phyloP scores from a whole-genome alignment of 495 filamentous ascomycete species.

The Lasiosphaeriaceae sp. region DNA sequence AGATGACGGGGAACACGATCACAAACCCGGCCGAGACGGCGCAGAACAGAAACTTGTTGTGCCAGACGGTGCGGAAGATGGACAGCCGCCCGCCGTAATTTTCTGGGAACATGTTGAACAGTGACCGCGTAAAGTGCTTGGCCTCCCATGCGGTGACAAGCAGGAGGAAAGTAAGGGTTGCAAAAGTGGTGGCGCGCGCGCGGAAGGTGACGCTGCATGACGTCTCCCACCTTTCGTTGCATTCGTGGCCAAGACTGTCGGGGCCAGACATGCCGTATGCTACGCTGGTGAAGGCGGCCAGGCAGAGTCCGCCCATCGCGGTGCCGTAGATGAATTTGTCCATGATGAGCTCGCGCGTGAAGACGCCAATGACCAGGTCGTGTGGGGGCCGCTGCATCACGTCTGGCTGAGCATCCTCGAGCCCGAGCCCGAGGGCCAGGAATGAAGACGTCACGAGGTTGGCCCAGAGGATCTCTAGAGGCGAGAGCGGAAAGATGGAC shows the following conservation, averaged over 20 bases:
- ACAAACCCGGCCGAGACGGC: constrained; percentile 65
- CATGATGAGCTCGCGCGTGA: constrained; percentile 61
- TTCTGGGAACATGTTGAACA: constrained; percentile 68
- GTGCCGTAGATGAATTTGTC: constrained; percentile 73
- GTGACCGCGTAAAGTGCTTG: constrained; percentile 61
- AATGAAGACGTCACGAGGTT: constrained; percentile 74
- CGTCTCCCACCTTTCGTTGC: constrained; percentile 31
- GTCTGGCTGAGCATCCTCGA: constrained; percentile 63
- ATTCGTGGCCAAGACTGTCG: constrained; percentile 49
- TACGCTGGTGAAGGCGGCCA: constrained; percentile 63
- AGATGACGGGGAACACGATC: constrained; percentile 66
- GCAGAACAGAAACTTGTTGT: constrained; percentile 70
- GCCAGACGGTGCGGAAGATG: constrained; percentile 60
- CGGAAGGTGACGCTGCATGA: constrained; percentile 65
- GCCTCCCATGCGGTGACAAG: constrained; percentile 73
- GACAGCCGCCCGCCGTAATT: constrained; percentile 48
- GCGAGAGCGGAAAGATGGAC: constrained; percentile 73
- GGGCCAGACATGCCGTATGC: constrained; percentile 59
- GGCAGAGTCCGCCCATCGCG: constrained; percentile 62
- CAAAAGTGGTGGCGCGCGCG: constrained; percentile 73
- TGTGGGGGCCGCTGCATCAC: constrained; percentile 73
- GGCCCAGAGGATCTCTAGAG: constrained; percentile 73
- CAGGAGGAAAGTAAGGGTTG: constrained; percentile 66
- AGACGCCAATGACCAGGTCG: constrained; percentile 61
- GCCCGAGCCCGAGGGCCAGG: constrained; percentile 69